Conservation (phyloP, 495 filamentous ascomycete genomes). For the Jackrogersella multiformis region DNA sequence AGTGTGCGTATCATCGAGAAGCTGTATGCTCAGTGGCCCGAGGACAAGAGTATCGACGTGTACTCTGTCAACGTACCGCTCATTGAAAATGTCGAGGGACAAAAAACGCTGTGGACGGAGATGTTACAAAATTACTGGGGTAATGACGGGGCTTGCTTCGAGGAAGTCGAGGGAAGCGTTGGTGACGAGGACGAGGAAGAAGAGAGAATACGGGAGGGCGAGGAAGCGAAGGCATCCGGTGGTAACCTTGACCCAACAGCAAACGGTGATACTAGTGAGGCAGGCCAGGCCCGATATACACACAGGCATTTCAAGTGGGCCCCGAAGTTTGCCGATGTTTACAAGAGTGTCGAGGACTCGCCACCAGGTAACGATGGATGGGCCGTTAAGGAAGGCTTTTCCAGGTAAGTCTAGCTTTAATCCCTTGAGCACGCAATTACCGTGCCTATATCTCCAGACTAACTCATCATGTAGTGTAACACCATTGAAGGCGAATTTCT, state of each 20-base stretch:
- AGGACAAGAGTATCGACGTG: conserved; percentile 71
- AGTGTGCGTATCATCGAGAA: conserved; percentile 80
- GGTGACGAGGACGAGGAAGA: conserved; percentile 70
- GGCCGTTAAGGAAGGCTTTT: conserved; percentile 87
- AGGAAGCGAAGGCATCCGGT: conserved; percentile 48
- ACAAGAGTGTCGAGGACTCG: conserved; percentile 80
- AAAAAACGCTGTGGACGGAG: conserved; percentile 77
- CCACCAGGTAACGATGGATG: conserved; percentile 92
- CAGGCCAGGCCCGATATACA: conserved; percentile 54
- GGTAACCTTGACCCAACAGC: conserved; percentile 6
- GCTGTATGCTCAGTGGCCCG: conserved; percentile 76
- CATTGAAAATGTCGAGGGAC: conserved; percentile 69
- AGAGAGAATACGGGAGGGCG: conserved; percentile 68
- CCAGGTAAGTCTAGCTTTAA: conserved; percentile 69
- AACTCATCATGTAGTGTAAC: conserved; percentile 70
- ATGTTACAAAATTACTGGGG: conserved; percentile 91
- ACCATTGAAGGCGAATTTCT: conserved; percentile 90
- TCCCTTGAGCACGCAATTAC: conserved; percentile 1
- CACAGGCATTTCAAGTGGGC: conserved; percentile 96
- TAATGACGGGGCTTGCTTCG: conserved; percentile 78
- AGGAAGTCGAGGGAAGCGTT: conserved; percentile 71
- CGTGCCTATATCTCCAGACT: conserved; percentile 8
- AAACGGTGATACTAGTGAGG: conserved; percentile 45
- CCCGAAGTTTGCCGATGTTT: conserved; percentile 85
- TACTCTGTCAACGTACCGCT: conserved; percentile 91